Conservation (phyloP, 352 stramenopile genomes). For the Pythium sp. region DNA sequence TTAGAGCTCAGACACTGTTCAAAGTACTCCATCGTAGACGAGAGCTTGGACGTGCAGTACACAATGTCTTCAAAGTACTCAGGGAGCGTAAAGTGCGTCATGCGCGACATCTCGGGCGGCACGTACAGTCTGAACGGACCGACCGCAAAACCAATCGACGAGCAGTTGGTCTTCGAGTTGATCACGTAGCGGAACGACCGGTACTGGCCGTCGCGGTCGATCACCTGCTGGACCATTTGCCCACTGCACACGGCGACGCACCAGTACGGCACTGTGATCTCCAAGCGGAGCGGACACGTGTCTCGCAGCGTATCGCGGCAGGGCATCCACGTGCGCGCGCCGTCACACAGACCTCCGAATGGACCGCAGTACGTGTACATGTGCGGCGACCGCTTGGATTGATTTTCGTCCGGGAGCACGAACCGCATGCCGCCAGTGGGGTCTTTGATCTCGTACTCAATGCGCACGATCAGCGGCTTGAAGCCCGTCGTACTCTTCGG, state of each 20-base stretch:
- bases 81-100: slow-evolving; percentile 83
- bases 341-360: slow-evolving; percentile 79
- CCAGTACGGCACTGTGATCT: slow-evolving; percentile 79
- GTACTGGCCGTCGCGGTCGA: slow-evolving; percentile 59
- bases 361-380: slow-evolving; percentile 87
- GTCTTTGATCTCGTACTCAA: slow-evolving; percentile 81
- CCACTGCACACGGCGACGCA: slow-evolving; percentile 81
- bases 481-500: slow-evolving; percentile 67
- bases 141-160: slow-evolving; percentile 76
- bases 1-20: slow-evolving; percentile 61
- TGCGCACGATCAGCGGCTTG: slow-evolving; percentile 61
- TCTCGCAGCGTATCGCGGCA: slow-evolving; percentile 74
- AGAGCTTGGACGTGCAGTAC: slow-evolving; percentile 68
- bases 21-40: slow-evolving; percentile 78
- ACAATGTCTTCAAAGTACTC: slow-evolving; percentile 75
- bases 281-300: slow-evolving; percentile 67
- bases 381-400: slow-evolving; percentile 70
- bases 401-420: slow-evolving; percentile 63
- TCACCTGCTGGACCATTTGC: slow-evolving; percentile 80
- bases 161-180: slow-evolving; percentile 81
- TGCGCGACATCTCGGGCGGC: slow-evolving; percentile 69
- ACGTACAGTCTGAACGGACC: slow-evolving; percentile 76
- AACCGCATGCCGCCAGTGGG: slow-evolving; percentile 67
- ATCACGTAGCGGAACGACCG: slow-evolving; percentile 77
- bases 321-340: slow-evolving; percentile 83